These are phyloP conservation scores for Boletus coccyginus DNA, from an alignment of 768 basidiomycete species.

Conservation along the genomic window DNA sequence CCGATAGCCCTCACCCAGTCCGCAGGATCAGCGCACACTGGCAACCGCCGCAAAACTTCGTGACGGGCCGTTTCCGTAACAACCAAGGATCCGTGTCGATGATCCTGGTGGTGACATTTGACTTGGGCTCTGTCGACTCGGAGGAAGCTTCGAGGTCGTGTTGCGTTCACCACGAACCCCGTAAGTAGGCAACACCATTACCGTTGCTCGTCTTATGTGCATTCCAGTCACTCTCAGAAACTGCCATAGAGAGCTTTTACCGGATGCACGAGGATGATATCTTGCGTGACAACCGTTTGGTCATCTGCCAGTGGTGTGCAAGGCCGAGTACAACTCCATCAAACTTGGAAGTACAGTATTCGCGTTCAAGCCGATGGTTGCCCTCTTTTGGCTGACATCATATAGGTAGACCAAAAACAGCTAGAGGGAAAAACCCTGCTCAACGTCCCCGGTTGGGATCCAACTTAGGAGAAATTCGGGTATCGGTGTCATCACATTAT, in stretches of 20 bases:
- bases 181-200: conserved; percentile 37
- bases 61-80: too few species aligned
- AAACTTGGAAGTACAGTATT: conserved; percentile 80
- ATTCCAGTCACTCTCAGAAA: conserved; percentile 67
- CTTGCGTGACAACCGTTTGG: conserved; percentile 90
- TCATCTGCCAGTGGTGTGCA: conserved; percentile 99
- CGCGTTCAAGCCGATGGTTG: too few species aligned
- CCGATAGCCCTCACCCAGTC: too few species aligned
- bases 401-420: conserved; percentile 88
- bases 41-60: too few species aligned
- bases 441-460: conserved; percentile 90
- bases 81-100: too few species aligned
- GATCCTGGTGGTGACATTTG: too few species aligned
- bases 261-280: conserved; percentile 87
- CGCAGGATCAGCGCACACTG: too few species aligned
- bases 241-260: conserved; percentile 91
- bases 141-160: conserved; percentile 90
- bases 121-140: too few species aligned
- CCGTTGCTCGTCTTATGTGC: neutral
- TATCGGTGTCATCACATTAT: conserved; percentile 95
- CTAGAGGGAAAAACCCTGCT: conserved; percentile 82
- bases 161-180: conserved; percentile 94
- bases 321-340: conserved; percentile 93
- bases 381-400: neutral
- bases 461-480: conserved; percentile 95